These are phyloP conservation scores for Aspergillus candidus DNA, from an alignment of 2,329 filamentous ascomycete species.

Conservation along the genomic window DNA sequence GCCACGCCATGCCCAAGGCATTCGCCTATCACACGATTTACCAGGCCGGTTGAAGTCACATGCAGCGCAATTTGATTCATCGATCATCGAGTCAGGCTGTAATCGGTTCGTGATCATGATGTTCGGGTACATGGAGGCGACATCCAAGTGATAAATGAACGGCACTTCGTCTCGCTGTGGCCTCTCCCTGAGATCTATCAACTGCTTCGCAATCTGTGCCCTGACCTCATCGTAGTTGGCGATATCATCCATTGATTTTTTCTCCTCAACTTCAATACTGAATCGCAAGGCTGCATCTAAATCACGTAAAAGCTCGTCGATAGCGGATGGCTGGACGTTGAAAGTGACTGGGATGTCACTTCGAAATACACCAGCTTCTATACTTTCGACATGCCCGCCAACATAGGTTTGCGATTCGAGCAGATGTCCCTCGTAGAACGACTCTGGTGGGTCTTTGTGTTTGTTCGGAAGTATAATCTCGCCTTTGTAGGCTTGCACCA, in stretches of 20 bases:
- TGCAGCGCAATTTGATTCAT: conserved; percentile 90
- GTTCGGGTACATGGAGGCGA: conserved; percentile 99
- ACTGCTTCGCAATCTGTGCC: conserved; percentile 65
- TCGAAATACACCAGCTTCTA: conserved; percentile 94
- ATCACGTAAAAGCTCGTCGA: conserved; percentile 82
- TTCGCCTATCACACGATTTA: conserved; percentile 88
- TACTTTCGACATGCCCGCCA: conserved; percentile 97
- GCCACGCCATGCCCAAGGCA: conserved; percentile 98
- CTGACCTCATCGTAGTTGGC: conserved; percentile 80
- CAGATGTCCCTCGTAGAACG: conserved; percentile 94
- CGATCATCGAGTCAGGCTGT: conserved; percentile 98
- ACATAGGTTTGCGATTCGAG: conserved; percentile 97
- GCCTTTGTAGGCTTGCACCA: conserved; percentile 94
- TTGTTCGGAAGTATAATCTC: conserved; percentile 94
- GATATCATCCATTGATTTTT: conserved; percentile 72
- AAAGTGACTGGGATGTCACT: conserved; percentile 95
- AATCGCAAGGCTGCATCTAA: conserved; percentile 86
- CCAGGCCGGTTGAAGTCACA: conserved; percentile 98
- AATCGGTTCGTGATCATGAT: conserved; percentile 99
- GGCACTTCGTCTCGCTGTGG: conserved; percentile 81
- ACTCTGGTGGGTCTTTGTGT: conserved; percentile 80
- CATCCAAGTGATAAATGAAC: conserved; percentile 95
- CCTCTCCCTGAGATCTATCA: conserved; percentile 69
- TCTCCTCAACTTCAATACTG: conserved; percentile 76
- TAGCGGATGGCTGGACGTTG: conserved; percentile 75